Conservation (phyloP, 345 rosid genomes). For the Linum usitatissimum region DNA sequence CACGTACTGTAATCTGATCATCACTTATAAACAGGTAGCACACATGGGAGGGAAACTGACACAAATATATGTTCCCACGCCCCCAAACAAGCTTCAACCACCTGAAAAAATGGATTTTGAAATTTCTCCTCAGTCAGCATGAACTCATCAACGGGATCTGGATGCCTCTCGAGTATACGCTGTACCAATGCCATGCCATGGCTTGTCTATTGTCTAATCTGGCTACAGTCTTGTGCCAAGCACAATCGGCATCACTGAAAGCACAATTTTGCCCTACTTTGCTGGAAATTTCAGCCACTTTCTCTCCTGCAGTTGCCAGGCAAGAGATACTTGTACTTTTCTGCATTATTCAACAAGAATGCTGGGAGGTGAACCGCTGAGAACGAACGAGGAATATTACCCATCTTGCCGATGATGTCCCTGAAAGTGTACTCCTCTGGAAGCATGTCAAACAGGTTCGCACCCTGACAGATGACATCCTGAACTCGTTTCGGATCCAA, state of each 20-base stretch:
- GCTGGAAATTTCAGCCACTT: constrained; percentile 38
- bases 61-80: constrained; percentile 7
- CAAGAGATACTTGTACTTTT: constrained; percentile 58
- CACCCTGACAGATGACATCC: constrained; percentile 72
- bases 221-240: constrained; percentile 13
- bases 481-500: constrained; percentile 70
- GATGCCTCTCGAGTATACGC: neutral
- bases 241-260: constrained; percentile 10
- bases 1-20: neutral
- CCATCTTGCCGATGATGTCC: constrained; percentile 86
- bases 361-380: constrained; percentile 81
- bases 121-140: constrained; percentile 10
- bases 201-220: constrained; percentile 6
- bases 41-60: constrained; percentile 10
- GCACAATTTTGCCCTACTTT: constrained; percentile 7
- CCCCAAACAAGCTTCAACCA: constrained; percentile 12
- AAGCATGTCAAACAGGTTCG: constrained; percentile 76
- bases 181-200: constrained; percentile 13
- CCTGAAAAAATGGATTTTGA: constrained; percentile 12
- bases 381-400: constrained; percentile 59
- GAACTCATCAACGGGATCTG: neutral
- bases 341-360: constrained; percentile 52
- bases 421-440: constrained; percentile 87
- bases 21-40: constrained; percentile 12
- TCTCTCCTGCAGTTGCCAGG: constrained; percentile 86